These are phyloP conservation scores for Globisporangium parvum DNA, from an alignment of 352 stramenopile genomes.

Conservation along the genomic window DNA sequence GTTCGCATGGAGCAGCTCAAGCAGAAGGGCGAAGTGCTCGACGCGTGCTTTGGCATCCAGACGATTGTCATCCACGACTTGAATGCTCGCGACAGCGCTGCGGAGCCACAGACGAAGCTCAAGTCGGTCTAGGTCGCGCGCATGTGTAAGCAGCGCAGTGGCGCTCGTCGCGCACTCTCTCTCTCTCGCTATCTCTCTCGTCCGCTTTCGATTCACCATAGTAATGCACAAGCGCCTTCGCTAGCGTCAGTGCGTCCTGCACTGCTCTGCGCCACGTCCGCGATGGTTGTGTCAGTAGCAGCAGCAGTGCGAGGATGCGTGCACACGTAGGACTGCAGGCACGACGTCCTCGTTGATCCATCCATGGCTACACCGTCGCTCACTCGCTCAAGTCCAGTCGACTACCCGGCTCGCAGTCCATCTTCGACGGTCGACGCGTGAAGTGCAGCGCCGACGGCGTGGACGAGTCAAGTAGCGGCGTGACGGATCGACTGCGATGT, in stretches of 20 bases:
- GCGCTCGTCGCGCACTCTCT: background rate
- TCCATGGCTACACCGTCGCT: too few species aligned
- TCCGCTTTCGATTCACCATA: too few species aligned
- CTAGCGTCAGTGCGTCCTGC: background rate
- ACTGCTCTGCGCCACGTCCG: too few species aligned
- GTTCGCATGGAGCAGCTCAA: slow-evolving; percentile 73
- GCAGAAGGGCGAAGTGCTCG: slow-evolving; percentile 46
- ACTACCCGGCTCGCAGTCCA: background rate
- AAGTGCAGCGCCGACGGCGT: background rate
- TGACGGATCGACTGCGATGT: background rate
- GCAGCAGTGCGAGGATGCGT: too few species aligned
- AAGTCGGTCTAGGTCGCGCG: slow-evolving; percentile 8
- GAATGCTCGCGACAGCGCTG: background rate
- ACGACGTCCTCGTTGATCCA: too few species aligned
- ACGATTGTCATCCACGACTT: slow-evolving; percentile 50
- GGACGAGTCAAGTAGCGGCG: slow-evolving; percentile 1
- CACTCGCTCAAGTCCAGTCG: background rate
- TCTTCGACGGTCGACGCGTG: slow-evolving; percentile 1
- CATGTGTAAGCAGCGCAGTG: too few species aligned
- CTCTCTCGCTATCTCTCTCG: background rate
- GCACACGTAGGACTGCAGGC: too few species aligned
- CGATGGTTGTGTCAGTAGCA: too few species aligned
- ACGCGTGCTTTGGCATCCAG: slow-evolving; percentile 54
- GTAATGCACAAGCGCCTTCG: background rate
- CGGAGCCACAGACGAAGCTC: slow-evolving; percentile 1